phyloP scores from a whole-genome alignment of 2,329 filamentous ascomycete species.

The Rhynchosporium agropyri region DNA sequence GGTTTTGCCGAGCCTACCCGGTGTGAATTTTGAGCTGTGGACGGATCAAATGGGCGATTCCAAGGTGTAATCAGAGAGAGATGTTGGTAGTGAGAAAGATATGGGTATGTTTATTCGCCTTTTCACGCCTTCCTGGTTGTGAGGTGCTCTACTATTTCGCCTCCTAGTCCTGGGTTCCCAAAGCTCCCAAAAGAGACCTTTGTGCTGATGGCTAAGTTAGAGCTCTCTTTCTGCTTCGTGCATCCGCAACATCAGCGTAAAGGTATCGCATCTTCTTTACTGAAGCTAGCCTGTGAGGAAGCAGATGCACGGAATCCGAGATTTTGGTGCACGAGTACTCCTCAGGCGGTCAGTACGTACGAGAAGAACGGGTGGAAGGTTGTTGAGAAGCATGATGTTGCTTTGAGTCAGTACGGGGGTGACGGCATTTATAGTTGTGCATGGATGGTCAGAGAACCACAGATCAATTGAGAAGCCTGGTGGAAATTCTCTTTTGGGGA shows the following conservation, averaged over 20 bases:
- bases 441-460: constrained; percentile 31
- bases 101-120: constrained; percentile 21
- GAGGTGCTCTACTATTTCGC: neutral
- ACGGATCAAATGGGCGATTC: constrained; percentile 27
- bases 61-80: constrained; percentile 26
- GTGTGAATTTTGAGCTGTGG: constrained; percentile 30
- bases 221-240: constrained; percentile 30
- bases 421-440: constrained; percentile 26
- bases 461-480: neutral
- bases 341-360: constrained; percentile 30
- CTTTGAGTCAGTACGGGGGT: constrained; percentile 30
- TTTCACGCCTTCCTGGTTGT: neutral
- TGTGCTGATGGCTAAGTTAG: constrained; percentile 8
- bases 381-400: constrained; percentile 30
- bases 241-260: constrained; percentile 28
- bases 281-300: constrained; percentile 24
- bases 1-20: constrained; percentile 20
- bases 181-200: too few relatives aligned
- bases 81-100: constrained; percentile 30
- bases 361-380: constrained; percentile 39
- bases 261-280: constrained; percentile 29
- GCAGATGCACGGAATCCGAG: constrained; percentile 24
- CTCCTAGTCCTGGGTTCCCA: too few relatives aligned
- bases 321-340: constrained; percentile 32
- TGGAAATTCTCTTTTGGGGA: neutral